phyloP scores from a whole-genome alignment of 257 asterid species.

The Buddleja alternifolia region DNA sequence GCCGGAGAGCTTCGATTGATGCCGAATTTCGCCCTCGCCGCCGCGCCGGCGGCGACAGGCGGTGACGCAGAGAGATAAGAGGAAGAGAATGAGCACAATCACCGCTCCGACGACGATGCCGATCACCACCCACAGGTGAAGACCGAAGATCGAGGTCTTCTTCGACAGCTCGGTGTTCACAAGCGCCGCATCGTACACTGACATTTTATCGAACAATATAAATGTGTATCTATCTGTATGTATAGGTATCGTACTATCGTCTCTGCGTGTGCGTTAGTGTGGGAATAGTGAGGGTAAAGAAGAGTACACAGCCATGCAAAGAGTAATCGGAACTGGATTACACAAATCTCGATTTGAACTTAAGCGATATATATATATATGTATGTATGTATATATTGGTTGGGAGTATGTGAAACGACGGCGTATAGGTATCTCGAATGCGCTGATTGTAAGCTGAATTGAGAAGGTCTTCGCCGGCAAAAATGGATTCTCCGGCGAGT shows the following conservation, averaged over 20 bases:
- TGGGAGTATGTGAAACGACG: conserved; percentile 19
- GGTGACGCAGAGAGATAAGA: conserved; percentile 80
- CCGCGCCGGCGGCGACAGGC: conserved; percentile 70
- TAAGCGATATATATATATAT: neutral
- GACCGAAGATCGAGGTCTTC: conserved; percentile 84
- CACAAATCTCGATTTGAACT: conserved; percentile 30
- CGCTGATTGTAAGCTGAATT: neutral
- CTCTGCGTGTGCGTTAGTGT: conserved; percentile 12
- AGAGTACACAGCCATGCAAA: conserved; percentile 37
- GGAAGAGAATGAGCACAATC: conserved; percentile 75
- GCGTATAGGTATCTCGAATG: neutral
- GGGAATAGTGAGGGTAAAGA: conserved; percentile 20
- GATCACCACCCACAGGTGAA: conserved; percentile 83
- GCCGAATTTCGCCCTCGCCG: conserved; percentile 35
- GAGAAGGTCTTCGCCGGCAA: conserved; percentile 25
- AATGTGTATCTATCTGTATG: neutral
- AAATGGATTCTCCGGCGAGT: conserved; percentile 34
- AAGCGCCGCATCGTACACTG: conserved; percentile 70
- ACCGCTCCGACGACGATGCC: conserved; percentile 88
- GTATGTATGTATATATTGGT: neutral
- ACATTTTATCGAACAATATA: conserved; percentile 44
- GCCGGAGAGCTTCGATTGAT: conserved; percentile 35
- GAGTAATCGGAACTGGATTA: conserved; percentile 22
- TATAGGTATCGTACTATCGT: neutral
- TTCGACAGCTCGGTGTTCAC: conserved; percentile 75